Evolutionary conservation across 1,284 basidiomycete genomes (phyloP).

Genomic region (Malassezia pachydermatis): DNA sequence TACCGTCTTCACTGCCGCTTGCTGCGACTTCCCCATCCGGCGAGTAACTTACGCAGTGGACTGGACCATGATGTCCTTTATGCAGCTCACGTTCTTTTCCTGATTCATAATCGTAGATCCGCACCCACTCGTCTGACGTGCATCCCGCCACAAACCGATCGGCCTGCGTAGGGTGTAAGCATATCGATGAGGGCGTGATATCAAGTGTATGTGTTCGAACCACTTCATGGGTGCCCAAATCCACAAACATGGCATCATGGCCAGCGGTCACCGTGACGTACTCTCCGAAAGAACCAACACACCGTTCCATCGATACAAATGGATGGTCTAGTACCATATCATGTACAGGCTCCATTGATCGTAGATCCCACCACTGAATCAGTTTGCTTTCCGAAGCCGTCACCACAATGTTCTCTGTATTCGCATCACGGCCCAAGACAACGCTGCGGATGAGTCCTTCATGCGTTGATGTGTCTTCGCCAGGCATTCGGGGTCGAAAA

Average conservation of each 20-base stretch:
- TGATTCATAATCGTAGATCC: constrained; percentile 74
- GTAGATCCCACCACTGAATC: constrained; percentile 93
- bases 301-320: constrained; percentile 77
- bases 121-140: constrained; percentile 83
- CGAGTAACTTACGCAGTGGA: constrained; percentile 82
- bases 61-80: constrained; percentile 95
- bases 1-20: constrained; percentile 73
- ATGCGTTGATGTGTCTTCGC: constrained; percentile 52
- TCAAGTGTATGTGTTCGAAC: constrained; percentile 27
- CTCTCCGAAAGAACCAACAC: constrained; percentile 66
- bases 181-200: constrained; percentile 69
- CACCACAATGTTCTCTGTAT: constrained; percentile 56
- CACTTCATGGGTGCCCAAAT: constrained; percentile 46
- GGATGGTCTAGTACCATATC: constrained; percentile 65
- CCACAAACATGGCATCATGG: constrained; percentile 72
- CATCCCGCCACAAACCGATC: constrained; percentile 91
- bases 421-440: constrained; percentile 62
- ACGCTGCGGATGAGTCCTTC: constrained; percentile 84
- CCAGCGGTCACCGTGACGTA: constrained; percentile 81
- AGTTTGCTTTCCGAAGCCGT: constrained; percentile 82
- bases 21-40: constrained; percentile 98
- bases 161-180: constrained; percentile 75
- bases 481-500: constrained; percentile 53
- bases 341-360: constrained; percentile 63
- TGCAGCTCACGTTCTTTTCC: constrained; percentile 80